Conservation (phyloP, 2,329 filamentous ascomycete genomes). For the Fusarium subglutinans region DNA sequence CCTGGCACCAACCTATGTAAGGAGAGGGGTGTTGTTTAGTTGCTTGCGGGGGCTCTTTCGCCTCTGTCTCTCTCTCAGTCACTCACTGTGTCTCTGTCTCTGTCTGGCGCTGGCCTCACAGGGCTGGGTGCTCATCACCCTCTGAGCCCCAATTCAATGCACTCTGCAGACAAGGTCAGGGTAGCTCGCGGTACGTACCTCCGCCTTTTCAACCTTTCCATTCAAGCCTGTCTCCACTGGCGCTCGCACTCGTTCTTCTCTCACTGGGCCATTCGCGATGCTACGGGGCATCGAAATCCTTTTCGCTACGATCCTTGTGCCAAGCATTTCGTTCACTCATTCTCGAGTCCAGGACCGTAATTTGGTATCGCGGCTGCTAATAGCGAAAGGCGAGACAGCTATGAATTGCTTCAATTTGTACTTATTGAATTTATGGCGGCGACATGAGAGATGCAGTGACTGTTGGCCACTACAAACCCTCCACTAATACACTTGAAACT, state of each 20-base stretch:
- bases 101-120: slow-evolving; percentile 38
- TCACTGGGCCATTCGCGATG: slow-evolving; percentile 12
- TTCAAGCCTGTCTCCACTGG: not conserved
- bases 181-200: slow-evolving; percentile 28
- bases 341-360: not conserved
- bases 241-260: slow-evolving; percentile 17
- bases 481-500: slow-evolving; percentile 29
- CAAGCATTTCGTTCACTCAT: not conserved
- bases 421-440: not conserved
- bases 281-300: slow-evolving; percentile 12
- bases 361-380: not conserved
- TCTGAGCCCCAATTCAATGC: slow-evolving; percentile 30
- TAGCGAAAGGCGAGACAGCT: not conserved
- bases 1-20: not conserved
- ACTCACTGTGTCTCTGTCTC: not conserved
- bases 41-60: slow-evolving; percentile 16
- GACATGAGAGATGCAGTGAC: not conserved
- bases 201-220: slow-evolving; percentile 32
- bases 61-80: not conserved
- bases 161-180: not conserved
- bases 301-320: slow-evolving; percentile 3
- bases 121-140: slow-evolving; percentile 37
- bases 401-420: not conserved
- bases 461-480: not conserved
- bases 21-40: slow-evolving; percentile 13